Base-by-base conservation (phyloP, 768 basidiomycete genomes). In the Naganishia onofrii region DNA sequence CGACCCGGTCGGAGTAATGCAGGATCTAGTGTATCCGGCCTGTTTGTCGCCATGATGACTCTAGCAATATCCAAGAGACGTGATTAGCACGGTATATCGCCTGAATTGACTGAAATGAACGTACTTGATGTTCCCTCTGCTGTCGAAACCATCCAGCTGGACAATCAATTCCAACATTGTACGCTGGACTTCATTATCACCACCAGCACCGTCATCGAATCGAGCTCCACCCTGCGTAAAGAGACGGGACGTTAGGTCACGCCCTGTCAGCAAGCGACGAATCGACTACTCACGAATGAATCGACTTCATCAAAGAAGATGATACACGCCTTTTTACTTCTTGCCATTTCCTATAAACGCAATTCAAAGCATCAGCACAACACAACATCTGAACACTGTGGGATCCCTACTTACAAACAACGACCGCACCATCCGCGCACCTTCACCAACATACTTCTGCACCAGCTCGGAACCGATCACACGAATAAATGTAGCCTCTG, bases 271-370 rank as follows among this genome's bases (percentile, higher is more conserved):
- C 29, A 8, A 15, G 23, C 5, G 21, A n/a, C 29, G 19, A 21
- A 60, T n/a, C 4, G 13, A 26, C 10, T 0, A 42, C 65, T 66
- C 29, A 66, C 55, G 32, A 69, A 54, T 17, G 32, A 31, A 76
- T 98, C 96, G 17, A 99, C 88, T 84, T 98, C 96, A 75, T 99
- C 96, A 74, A 99, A 98, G 84, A 99, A 99, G 78, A 99, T 97
- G 79, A 99, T 98, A 78, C 96, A 98, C 0, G 96, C 96, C 82
- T 98, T 98, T 84, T 98, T 98, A 74, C 89, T 89, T 72, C 96
- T 87, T 34, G 96, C 96, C 95, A 98, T 97, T 83, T 98, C 96
- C 68, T 69, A 23, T 15, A 26, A 19, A 4, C 31, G 7, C 57
- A 38, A n/a, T n/a, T n/a, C n/a, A 28, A 32, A 34, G 32, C 32